These are phyloP conservation scores for Globisporangium megalacanthum DNA, from an alignment of 352 stramenopile species.

Conservation along the genomic window DNA sequence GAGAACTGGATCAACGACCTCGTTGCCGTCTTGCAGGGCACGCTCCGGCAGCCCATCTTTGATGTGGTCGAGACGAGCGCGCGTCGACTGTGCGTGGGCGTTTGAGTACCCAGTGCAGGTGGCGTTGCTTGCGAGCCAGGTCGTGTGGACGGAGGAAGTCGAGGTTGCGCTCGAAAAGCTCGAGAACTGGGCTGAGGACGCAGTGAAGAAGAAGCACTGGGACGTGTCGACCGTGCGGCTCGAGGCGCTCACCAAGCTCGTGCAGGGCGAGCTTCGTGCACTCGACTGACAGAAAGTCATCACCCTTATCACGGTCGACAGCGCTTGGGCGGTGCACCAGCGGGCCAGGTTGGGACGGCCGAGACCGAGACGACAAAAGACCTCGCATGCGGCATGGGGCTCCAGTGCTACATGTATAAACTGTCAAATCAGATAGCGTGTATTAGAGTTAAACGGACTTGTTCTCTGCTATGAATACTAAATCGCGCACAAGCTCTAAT, in stretches of 20 bases:
- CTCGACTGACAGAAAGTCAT: slow-evolving; percentile 92
- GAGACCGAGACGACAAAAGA: slow-evolving; percentile 89
- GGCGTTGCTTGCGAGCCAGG: slow-evolving; percentile 87
- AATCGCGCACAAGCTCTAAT: too few relatives aligned
- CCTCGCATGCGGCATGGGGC: slow-evolving; percentile 63
- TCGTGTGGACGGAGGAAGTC: slow-evolving; percentile 92
- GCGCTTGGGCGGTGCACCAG: slow-evolving; percentile 71
- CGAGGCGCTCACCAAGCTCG: slow-evolving; percentile 91
- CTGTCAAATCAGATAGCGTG: too few relatives aligned
- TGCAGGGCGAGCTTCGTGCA: slow-evolving; percentile 70
- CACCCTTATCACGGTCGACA: slow-evolving; percentile 96
- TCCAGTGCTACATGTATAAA: slow-evolving; percentile 88
- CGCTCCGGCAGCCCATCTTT: slow-evolving; percentile 75
- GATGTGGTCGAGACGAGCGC: slow-evolving; percentile 91
- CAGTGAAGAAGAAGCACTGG: slow-evolving; percentile 94
- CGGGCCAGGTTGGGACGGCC: slow-evolving; percentile 72
- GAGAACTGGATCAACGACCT: slow-evolving; percentile 95
- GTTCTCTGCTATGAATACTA: too few relatives aligned
- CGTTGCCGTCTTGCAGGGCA: slow-evolving; percentile 92
- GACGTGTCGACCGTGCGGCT: slow-evolving; percentile 88
- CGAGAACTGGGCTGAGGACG: slow-evolving; percentile 93
- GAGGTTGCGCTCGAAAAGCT: slow-evolving; percentile 91
- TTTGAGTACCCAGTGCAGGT: slow-evolving; percentile 88
- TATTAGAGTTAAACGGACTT: too few relatives aligned
- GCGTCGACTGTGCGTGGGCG: slow-evolving; percentile 83